Evolutionary conservation across 805 yeast species (phyloP), one percentile per base, ranked within the genome.

Genomic region (Torulaspora gathmanii): DNA sequence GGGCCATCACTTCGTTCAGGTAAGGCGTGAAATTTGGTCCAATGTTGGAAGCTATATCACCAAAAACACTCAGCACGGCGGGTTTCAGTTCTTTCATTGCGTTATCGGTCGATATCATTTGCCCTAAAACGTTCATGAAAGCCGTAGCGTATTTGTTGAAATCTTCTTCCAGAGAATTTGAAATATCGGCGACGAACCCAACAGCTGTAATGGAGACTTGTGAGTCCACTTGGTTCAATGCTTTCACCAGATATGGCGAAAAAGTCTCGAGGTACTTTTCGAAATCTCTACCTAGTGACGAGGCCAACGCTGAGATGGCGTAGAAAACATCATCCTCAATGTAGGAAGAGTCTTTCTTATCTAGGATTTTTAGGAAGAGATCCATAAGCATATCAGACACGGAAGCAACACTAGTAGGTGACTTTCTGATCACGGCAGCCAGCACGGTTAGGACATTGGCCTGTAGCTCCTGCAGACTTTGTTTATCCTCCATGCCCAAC

Each of bases 241-340:
- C 96, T 50, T 75, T 74, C 13, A 81, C 79, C 63, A 93, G 74
- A 64, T 74, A 90, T 45, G 98, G 97, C 49, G 87, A 72, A 64
- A 93, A 88, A 5, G 85, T 75, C 45, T 78, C 81, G 81, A 90
- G 80, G 65, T 87, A 93, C 56, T 78, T 79, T 55, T 74, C 73
- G 63, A 93, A 93, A 17, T 73, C 72, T 33, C 70, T 74, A 45
- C 84, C 95, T 53, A 86, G 69, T 1, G 96, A 84, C 33, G 85
- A 76, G 2, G 98, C 93, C 49, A 93, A 77, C 0, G 98, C 86
- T 28, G 96, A 84, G 52, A 93, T 80, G 12, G 96, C 95, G 61
- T 88, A 86, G 65, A 89, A 86, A 7, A 93, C 80, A 64, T 93
- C 99, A 68, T 93, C 99, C 65, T 93, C 99, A 44, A 91, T 82